Base-by-base conservation (phyloP, 345 rosid species). In the Populus ilicifolia region DNA sequence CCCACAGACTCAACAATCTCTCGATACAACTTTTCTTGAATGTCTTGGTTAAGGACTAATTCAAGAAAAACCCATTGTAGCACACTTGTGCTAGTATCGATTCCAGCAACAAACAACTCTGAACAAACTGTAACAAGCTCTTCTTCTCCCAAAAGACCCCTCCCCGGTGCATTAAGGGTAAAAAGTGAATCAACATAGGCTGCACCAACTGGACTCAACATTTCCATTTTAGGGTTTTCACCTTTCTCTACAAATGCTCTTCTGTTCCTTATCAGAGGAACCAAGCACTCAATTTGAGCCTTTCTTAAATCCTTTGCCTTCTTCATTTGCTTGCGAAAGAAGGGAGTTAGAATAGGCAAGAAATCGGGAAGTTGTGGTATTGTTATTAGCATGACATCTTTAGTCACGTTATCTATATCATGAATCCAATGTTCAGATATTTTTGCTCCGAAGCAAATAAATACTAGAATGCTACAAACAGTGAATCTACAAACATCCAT, bases 201-300 rank as follows among this genome's bases (percentile, higher is more conserved):
- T 0, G 99, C 98, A n/a, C 99, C 99, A 0, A 90, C 82, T 0
- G 90, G 94, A 83, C 99, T 96, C 76, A 88, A 92, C 99, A 96
- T 93, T 70, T 88, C 91, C 18, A 81, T 69, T 17, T 39, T 78
- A 59, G 86, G 81, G 50, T 80, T 76, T 66, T 87, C 88, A 13
- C 87, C 85, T 13, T 76, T 83, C 50, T 89, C 88, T 0, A 89
- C 88, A 62, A 89, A 96, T 27, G 82, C 84, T 50, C 83, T 87
- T 29, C 99, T 84, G 75, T 84, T 89, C 71, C 85, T 84, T 27
- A 96, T 89, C 74, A 96, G 75, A 18, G 99, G 98, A 56, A 81
- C 88, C 79, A 96, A 74, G 71, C 96, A 96, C 20, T 91, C 92
- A 20, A 96, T 84, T 75, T 96, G 99, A 41, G 80, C 85, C 86